A percentile compares a stretch with the other conserved stretches of the same genome.
Conservation (phyloP, 2,329 filamentous ascomycete genomes). For the Onygenales sp. region DNA sequence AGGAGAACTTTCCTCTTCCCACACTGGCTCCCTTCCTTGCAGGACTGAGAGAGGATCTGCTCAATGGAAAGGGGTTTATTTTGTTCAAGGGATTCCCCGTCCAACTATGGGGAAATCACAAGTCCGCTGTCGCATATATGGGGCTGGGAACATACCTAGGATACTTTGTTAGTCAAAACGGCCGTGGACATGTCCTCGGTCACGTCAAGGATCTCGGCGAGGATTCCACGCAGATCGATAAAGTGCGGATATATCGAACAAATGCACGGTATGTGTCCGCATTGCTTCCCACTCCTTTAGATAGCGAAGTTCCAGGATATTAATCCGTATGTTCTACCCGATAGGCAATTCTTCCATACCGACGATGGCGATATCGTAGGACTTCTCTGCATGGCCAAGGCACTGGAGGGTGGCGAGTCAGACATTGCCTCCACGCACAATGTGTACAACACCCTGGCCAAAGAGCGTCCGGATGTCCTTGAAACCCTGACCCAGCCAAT, state of each 20-base stretch:
- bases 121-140: conserved; percentile 84
- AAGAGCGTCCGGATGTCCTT: conserved; percentile 67
- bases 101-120: conserved; percentile 62
- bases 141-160: conserved; percentile 76
- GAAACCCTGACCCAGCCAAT: conserved; percentile 65
- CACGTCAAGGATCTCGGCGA: conserved; percentile 86
- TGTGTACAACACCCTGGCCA: conserved; percentile 72
- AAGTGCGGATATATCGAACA: conserved; percentile 82
- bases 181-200: conserved; percentile 72
- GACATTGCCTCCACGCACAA: conserved; percentile 70
- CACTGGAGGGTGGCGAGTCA: conserved; percentile 72
- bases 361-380: conserved; percentile 79
- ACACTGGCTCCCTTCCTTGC: conserved; percentile 45
- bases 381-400: conserved; percentile 68
- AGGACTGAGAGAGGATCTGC: conserved; percentile 53
- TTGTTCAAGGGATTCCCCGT: conserved; percentile 82
- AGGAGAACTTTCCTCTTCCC: conserved; percentile 53
- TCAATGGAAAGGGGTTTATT: conserved; percentile 82
- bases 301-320: not conserved
- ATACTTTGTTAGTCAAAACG: conserved; percentile 82
- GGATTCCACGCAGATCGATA: conserved; percentile 70
- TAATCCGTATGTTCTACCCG: not conserved
- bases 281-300: not conserved
- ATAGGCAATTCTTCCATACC: conserved; percentile 71
- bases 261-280: conserved; percentile 49